A percentile compares a stretch with the other conserved stretches of the same genome.
Conservation (phyloP, 768 basidiomycete species). For the Serendipita sp. region DNA sequence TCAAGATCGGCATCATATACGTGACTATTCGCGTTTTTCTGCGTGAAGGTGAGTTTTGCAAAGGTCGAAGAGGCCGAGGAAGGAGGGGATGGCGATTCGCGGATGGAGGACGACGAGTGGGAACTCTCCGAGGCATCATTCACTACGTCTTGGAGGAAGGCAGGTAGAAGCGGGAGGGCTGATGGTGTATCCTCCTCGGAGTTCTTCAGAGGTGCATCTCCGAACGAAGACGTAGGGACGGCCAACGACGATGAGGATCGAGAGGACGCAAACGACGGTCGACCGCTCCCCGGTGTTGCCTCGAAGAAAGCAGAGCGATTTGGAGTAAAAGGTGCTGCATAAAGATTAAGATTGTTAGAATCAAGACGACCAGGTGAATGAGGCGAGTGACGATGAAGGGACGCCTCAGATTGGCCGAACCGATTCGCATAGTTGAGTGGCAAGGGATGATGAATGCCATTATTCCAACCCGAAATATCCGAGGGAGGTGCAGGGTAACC, state of each 20-base stretch:
- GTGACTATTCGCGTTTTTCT: not conserved
- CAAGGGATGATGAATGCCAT: not conserved
- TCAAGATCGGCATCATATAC: not conserved
- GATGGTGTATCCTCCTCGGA: not conserved
- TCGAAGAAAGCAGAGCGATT: not conserved
- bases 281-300: not conserved
- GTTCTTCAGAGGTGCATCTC: not conserved
- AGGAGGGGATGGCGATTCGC: not conserved
- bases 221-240: not conserved
- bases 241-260: not conserved
- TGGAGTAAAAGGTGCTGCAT: not conserved
- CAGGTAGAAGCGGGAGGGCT: not conserved
- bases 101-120: not conserved
- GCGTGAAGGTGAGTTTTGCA: not conserved
- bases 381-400: not conserved
- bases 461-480: not conserved
- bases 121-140: not conserved
- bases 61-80: not conserved
- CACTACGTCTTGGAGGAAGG: slow-evolving; percentile 3
- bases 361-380: not conserved
- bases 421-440: not conserved
- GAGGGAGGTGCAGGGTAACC: not conserved
- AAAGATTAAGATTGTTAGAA: not conserved
- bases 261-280: not conserved
- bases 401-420: not conserved